Conservation (phyloP, 2,329 filamentous ascomycete species). For the Aspergillus candidus region DNA sequence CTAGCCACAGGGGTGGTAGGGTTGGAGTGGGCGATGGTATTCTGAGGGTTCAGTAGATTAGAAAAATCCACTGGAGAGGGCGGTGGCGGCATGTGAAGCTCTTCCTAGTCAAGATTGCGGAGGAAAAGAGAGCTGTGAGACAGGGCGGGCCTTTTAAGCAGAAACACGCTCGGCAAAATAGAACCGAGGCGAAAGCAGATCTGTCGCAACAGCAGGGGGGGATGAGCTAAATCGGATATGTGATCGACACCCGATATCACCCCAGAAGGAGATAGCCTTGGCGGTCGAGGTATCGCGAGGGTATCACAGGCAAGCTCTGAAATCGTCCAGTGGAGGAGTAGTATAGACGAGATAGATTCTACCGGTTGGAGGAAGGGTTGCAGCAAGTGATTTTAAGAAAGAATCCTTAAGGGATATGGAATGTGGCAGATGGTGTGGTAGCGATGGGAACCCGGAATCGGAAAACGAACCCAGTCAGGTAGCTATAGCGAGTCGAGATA, state of each 20-base stretch:
- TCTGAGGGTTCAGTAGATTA: conserved; percentile 64
- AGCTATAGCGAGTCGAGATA: conserved; percentile 5
- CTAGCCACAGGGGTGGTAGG: conserved; percentile 19
- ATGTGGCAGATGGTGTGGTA: not conserved
- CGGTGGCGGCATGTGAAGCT: conserved; percentile 66
- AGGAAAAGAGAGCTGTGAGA: conserved; percentile 10
- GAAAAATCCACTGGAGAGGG: conserved; percentile 68
- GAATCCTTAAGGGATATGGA: not conserved
- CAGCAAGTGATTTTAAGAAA: too few relatives aligned
- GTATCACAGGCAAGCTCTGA: too few relatives aligned
- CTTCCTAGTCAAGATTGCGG: conserved; percentile 10
- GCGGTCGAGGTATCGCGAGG: conserved; percentile 1
- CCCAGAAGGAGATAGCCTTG: conserved; percentile 10
- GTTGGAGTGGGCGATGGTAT: conserved; percentile 25
- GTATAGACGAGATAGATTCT: too few relatives aligned
- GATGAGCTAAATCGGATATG: conserved; percentile 20
- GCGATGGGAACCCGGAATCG: conserved; percentile 1
- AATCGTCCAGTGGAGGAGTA: too few relatives aligned
- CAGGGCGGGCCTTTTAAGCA: conserved; percentile 10
- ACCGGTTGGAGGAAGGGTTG: not conserved
- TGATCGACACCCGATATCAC: conserved; percentile 24
- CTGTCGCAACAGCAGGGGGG: conserved; percentile 18
- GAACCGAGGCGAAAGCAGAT: conserved; percentile 18
- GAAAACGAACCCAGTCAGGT: conserved; percentile 3
- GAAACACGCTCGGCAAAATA: conserved; percentile 9